phyloP scores from a whole-genome alignment of 2,329 filamentous ascomycete species.

The Sporothrix pallida region DNA sequence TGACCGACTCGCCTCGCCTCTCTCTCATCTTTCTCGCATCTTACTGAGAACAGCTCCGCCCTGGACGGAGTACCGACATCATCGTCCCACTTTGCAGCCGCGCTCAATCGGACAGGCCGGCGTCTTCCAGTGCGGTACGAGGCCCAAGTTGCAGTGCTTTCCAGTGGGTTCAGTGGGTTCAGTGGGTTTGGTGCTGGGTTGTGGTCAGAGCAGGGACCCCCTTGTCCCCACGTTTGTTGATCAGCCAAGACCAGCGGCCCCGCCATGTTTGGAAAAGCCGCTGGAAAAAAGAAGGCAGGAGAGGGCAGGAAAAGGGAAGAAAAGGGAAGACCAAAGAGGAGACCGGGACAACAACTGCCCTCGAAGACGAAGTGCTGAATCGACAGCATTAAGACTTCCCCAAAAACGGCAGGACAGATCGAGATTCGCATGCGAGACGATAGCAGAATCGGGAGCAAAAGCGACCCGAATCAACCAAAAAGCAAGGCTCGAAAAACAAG shows the following conservation, averaged over 20 bases:
- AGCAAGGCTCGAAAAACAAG: conserved; percentile 1
- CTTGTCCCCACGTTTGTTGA: conserved; percentile 19
- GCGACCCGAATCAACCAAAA: too few species aligned
- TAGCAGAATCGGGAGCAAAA: neutral
- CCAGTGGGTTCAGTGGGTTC: neutral
- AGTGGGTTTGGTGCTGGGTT: too few species aligned
- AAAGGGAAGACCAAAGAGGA: neutral
- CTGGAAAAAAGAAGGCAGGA: neutral
- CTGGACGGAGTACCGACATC: conserved; percentile 1
- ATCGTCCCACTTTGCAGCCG: conserved; percentile 21
- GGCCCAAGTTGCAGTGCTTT: neutral
- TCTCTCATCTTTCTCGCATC: neutral
- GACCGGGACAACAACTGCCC: too few species aligned
- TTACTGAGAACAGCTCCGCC: conserved; percentile 5
- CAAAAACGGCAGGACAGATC: conserved; percentile 23
- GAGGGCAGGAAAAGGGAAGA: neutral
- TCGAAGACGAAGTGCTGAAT: too few species aligned
- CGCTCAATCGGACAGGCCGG: conserved; percentile 14
- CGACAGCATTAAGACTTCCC: neutral
- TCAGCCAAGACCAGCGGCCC: conserved; percentile 9
- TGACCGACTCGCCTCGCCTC: neutral
- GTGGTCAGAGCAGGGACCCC: neutral
- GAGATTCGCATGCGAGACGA: conserved; percentile 28
- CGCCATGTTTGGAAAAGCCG: neutral
- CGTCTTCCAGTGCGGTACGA: neutral